A percentile compares a stretch with the other conserved stretches of the same genome.
Conservation (phyloP, 1,284 basidiomycete species). For the Moesziomyces globuligerus region DNA sequence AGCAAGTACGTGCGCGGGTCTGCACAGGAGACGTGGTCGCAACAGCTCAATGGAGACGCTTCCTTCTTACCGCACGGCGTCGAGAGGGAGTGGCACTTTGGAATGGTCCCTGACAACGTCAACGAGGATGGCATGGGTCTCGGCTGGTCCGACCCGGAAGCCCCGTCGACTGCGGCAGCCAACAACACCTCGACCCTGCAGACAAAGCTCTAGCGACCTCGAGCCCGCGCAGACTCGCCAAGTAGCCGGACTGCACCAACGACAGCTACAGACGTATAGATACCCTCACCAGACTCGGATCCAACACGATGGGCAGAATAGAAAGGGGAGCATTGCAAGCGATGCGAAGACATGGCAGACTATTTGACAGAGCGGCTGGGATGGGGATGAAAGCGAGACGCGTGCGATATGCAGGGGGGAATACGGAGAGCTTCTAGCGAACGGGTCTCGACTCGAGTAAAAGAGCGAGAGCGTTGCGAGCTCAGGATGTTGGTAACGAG, state of each 20-base stretch:
- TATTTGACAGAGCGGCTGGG: no score
- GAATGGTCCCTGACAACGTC: constrained; percentile 48
- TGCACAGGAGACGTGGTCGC: constrained; percentile 28
- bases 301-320: no score
- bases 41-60: constrained; percentile 55
- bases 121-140: constrained; percentile 56
- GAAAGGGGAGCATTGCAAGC: no score
- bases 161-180: background rate
- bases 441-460: no score
- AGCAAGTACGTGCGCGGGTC: constrained; percentile 51
- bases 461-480: constrained; percentile 31
- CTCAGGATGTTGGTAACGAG: constrained; percentile 3
- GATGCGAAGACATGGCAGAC: no score
- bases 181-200: background rate
- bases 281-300: no score
- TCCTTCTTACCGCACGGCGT: constrained; percentile 70
- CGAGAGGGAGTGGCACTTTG: constrained; percentile 78
- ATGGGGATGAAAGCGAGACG: no score
- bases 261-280: no score
- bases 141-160: constrained; percentile 50
- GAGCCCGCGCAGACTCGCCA: no score
- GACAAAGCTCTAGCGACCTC: constrained; percentile 41
- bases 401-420: no score
- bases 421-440: no score
- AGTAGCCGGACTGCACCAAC: no score